Base-by-base conservation (phyloP, 306 rosid species). In the Quercus alba region DNA sequence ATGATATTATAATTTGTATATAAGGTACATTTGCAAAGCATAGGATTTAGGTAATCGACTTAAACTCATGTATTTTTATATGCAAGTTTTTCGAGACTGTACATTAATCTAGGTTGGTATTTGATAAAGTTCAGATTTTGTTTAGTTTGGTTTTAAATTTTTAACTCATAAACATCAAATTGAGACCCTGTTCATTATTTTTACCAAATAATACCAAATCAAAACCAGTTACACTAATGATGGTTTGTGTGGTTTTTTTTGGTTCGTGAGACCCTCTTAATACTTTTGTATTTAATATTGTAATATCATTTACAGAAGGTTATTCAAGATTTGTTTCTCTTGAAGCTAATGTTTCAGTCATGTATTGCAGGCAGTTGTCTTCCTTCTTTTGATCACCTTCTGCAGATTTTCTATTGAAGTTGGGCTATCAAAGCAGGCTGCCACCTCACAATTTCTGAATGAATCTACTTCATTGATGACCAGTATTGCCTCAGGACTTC, bases 391-490 rank as follows among this genome's bases (percentile, higher is more conserved):
- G 85, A 78, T 94, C 86, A 86, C 85, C 82, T 82, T 91, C 75
- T 90, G 90, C 86, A 92, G 97, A 86, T 91, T 90, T 83, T 72
- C 91, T 21, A 90, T 93, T 81, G 98, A 95, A 83, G 84, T 91
- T 86, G 99, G 99, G 74, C 78, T 86, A 77, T 82, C 93, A 58
- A 94, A 94, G 92, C 97, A 94, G 85, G 91, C 97, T 78, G 91
- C 93, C 35, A 88, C 92, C 56, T 91, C 94, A 72, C 96, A 92
- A 56, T 84, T 85, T 84, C 79, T 89, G 89, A 90, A 83, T 73
- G 88, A 77, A 64, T 77, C 82, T 85, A 83, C 89, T 84, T 91
- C 92, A 35, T 90, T 94, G 98, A 82, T 93, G 76, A 87, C 85
- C 76, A 87, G 80, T 81, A 80, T 87, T 57, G 76, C 84, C 76